phyloP scores from a whole-genome alignment of 2,329 filamentous ascomycete species.

The Aspergillus udagawae region DNA sequence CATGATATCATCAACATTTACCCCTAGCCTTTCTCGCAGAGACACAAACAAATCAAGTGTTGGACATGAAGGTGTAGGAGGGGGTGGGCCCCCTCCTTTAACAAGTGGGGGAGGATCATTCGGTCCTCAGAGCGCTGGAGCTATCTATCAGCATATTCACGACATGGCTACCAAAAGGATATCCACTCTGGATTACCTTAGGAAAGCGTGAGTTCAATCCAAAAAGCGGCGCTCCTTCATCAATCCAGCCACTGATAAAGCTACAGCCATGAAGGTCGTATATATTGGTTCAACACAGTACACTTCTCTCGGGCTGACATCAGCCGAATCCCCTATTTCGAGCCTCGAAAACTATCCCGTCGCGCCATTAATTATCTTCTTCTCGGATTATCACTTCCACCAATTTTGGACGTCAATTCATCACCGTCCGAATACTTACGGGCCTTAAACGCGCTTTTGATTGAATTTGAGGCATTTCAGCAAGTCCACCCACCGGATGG shows the following conservation, averaged over 20 bases:
- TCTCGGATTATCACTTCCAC: conserved; percentile 84
- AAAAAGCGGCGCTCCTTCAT: background rate
- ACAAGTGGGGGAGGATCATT: conserved; percentile 30
- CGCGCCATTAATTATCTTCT: conserved; percentile 92
- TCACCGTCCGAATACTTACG: conserved; percentile 81
- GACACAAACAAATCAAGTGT: conserved; percentile 32
- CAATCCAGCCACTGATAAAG: conserved; percentile 9
- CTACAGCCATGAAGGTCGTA: conserved; percentile 78
- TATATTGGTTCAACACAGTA: conserved; percentile 98
- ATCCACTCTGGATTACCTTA: conserved; percentile 85
- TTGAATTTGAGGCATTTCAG: conserved; percentile 93
- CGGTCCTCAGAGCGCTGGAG: conserved; percentile 49
- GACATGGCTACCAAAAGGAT: conserved; percentile 89
- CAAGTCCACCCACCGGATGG: conserved; percentile 78
- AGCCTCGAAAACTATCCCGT: conserved; percentile 75
- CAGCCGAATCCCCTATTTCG: conserved; percentile 77
- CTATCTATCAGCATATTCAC: conserved; percentile 66
- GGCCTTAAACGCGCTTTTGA: conserved; percentile 75
- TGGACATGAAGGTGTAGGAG: conserved; percentile 23
- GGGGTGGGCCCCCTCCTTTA: conserved; percentile 27
- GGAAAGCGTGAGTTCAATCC: conserved; percentile 70
- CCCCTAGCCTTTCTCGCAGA: conserved; percentile 29
- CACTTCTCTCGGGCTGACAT: conserved; percentile 84
- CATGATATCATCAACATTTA: conserved; percentile 34
- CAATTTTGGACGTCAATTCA: conserved; percentile 78